Evolutionary conservation across 139 green algal species (phyloP).

Genomic region (Micractinium conductrix): DNA sequence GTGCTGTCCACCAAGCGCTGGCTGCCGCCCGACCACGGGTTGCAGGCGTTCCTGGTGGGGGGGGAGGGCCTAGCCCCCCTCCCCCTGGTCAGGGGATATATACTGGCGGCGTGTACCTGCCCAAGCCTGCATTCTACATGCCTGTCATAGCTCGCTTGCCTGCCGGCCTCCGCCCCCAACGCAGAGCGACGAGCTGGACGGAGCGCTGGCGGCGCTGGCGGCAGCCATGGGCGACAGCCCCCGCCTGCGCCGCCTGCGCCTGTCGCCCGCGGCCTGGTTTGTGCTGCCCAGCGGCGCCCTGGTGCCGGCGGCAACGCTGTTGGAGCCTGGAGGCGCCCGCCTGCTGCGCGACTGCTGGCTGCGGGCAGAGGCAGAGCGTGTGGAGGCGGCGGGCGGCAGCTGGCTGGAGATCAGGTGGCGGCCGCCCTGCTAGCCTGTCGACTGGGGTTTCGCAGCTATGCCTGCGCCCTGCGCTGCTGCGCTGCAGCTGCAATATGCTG

Average conservation of each 20-base stretch:
- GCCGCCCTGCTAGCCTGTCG: background rate
- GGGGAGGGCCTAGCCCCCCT: too few species aligned
- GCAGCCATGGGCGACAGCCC: background rate
- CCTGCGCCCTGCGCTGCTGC: too few species aligned
- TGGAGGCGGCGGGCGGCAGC: background rate
- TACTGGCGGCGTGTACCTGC: too few species aligned
- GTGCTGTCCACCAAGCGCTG: slow-evolving; percentile 17
- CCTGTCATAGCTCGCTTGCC: background rate
- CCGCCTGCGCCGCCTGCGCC: background rate
- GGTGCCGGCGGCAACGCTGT: background rate
- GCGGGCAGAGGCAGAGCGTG: too few species aligned
- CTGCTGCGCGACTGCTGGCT: slow-evolving; percentile 9
- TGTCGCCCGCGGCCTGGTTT: background rate
- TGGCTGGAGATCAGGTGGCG: background rate
- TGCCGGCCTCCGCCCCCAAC: background rate
- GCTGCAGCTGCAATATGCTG: too few species aligned
- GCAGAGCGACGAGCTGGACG: background rate
- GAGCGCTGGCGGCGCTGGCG: background rate
- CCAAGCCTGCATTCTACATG: background rate
- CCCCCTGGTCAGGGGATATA: too few species aligned
- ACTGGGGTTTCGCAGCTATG: too few species aligned
- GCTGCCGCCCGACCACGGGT: background rate
- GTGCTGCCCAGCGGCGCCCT: background rate
- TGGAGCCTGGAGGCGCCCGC: background rate
- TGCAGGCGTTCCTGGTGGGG: background rate